Evolutionary conservation across 1,284 basidiomycete genomes (phyloP).

Genomic region (Ustilago curta): DNA sequence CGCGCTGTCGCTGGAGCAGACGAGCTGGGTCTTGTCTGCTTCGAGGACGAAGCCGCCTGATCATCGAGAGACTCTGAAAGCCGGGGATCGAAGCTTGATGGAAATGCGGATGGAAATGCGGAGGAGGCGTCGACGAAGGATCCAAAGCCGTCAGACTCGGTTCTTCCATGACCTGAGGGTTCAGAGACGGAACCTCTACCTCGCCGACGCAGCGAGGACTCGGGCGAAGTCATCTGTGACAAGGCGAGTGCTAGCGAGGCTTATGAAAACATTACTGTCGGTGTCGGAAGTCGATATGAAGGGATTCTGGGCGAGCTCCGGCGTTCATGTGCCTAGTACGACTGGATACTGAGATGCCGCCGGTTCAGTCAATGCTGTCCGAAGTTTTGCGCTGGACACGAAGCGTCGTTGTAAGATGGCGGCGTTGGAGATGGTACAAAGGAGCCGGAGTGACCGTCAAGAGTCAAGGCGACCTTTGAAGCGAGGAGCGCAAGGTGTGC

Average conservation of each 20-base stretch:
- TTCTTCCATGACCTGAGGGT: slow-evolving; percentile 21
- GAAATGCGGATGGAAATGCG: slow-evolving; percentile 31
- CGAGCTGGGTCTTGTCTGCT: slow-evolving; percentile 11
- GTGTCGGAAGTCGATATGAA: neutral
- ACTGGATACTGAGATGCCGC: no score
- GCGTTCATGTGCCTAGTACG: no score
- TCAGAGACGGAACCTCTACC: slow-evolving; percentile 43
- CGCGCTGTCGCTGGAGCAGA: neutral
- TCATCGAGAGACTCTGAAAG: slow-evolving; percentile 25
- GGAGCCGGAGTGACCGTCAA: no score
- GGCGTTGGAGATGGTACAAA: neutral
- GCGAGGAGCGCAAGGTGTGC: neutral
- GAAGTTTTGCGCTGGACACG: neutral
- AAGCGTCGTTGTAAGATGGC: neutral
- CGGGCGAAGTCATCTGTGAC: slow-evolving; percentile 40
- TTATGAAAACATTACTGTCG: slow-evolving; percentile 14
- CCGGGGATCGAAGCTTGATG: slow-evolving; percentile 36
- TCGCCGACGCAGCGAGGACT: slow-evolving; percentile 40
- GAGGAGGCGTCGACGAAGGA: slow-evolving; percentile 48
- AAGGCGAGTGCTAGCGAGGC: neutral
- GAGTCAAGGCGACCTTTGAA: no score
- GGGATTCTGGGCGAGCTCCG: neutral
- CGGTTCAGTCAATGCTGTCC: slow-evolving; percentile 10
- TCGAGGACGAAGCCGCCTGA: slow-evolving; percentile 26
- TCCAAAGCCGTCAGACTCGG: slow-evolving; percentile 48